Evolutionary conservation across 768 basidiomycete species (phyloP).

Genomic region (Lactifluus rugatus): DNA sequence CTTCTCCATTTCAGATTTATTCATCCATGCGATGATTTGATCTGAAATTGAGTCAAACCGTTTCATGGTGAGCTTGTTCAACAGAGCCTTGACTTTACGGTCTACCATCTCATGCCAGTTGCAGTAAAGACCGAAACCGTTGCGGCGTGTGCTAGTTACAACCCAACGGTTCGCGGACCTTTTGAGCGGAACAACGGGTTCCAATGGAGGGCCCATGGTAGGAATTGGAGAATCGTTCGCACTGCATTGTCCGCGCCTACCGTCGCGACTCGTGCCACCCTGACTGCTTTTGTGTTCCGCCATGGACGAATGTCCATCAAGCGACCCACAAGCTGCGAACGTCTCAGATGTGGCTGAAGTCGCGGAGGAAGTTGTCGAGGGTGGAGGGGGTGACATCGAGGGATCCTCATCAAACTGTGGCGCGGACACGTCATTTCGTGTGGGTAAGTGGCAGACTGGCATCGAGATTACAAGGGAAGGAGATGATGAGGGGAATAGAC

Average conservation of each 20-base stretch:
- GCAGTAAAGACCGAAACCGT: constrained; percentile 34
- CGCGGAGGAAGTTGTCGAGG: too few species aligned
- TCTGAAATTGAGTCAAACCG: constrained; percentile 92
- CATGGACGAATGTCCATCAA: too few species aligned
- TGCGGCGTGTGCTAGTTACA: constrained; percentile 36
- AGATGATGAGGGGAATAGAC: too few species aligned
- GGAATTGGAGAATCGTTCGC: constrained; percentile 12
- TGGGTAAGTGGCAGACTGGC: neutral
- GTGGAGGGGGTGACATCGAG: too few species aligned
- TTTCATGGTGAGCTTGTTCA: constrained; percentile 96
- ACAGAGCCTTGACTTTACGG: constrained; percentile 81
- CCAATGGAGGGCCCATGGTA: constrained; percentile 35
- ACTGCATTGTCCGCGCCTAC: constrained; percentile 25
- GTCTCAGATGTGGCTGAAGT: too few species aligned
- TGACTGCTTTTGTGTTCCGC: too few species aligned
- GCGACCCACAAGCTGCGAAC: too few species aligned
- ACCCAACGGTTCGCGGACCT: constrained; percentile 80
- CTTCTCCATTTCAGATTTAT: constrained; percentile 85
- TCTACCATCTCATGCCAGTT: constrained; percentile 83
- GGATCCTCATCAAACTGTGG: constrained; percentile 21
- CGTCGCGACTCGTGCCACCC: too few species aligned
- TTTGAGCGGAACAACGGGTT: constrained; percentile 72
- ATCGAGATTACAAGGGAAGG: neutral
- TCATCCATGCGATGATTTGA: constrained; percentile 93
- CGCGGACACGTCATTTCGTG: constrained; percentile 25